phyloP scores from a whole-genome alignment of 2,329 filamentous ascomycete species.

The Beauveria pseudobassiana region DNA sequence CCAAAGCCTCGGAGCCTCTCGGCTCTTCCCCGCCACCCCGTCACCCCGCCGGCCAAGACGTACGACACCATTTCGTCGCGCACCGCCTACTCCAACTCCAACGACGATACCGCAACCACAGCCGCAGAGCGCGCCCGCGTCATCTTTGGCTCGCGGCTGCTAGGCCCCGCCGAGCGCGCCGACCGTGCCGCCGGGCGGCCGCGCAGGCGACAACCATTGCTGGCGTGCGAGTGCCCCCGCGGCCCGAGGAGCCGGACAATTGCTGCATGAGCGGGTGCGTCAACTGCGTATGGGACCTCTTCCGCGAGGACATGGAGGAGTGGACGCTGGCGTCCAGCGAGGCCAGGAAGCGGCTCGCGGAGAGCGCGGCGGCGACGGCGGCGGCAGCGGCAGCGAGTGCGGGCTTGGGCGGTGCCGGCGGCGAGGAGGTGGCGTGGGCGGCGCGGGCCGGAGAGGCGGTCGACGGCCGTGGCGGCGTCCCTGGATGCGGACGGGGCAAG shows the following conservation, averaged over 20 bases:
- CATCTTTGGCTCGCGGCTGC: conserved; percentile 74
- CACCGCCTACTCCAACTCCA: conserved; percentile 5
- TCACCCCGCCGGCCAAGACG: neutral
- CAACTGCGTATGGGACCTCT: conserved; percentile 93
- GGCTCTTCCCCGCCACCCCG: neutral
- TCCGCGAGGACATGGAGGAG: conserved; percentile 84
- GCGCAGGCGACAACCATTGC: conserved; percentile 59
- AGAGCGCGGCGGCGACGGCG: conserved; percentile 19
- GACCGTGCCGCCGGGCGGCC: conserved; percentile 52
- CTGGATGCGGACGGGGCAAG: conserved; percentile 79
- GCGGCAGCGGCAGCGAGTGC: neutral
- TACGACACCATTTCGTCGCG: conserved; percentile 7
- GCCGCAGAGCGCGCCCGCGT: conserved; percentile 53
- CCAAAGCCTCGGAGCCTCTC: neutral
- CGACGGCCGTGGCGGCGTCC: conserved; percentile 28
- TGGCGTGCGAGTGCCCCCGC: conserved; percentile 74
- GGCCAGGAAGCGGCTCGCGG: conserved; percentile 49
- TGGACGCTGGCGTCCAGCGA: conserved; percentile 63
- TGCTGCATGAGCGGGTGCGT: conserved; percentile 99
- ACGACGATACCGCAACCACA: conserved; percentile 26
- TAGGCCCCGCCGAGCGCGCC: conserved; percentile 63
- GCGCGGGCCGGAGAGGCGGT: conserved; percentile 29
- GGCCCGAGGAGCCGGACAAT: conserved; percentile 86
- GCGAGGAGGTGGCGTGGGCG: conserved; percentile 29
- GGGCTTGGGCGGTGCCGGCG: neutral